Evolutionary conservation across 2,329 filamentous ascomycete genomes (phyloP).

Genomic region (Ophiostoma ips): DNA sequence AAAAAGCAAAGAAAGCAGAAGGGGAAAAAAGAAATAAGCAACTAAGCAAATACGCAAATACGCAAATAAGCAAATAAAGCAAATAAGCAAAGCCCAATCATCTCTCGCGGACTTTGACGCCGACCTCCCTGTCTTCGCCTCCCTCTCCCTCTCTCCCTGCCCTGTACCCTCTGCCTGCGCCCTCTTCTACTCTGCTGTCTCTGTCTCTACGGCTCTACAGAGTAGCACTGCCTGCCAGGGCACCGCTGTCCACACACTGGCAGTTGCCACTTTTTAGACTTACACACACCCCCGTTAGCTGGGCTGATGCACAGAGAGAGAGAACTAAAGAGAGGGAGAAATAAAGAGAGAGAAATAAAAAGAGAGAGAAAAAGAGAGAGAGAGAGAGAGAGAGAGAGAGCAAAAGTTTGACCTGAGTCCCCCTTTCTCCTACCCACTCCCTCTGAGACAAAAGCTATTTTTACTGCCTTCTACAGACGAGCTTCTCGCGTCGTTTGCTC

Average conservation of each 20-base stretch:
- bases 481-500: slow-evolving; percentile 2
- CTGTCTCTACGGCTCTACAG: too few species aligned
- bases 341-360: not conserved
- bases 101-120: not conserved
- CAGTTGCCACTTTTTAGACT: slow-evolving; percentile 8
- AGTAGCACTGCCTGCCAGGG: too few species aligned
- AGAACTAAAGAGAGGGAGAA: not conserved
- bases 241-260: not conserved
- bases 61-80: not conserved
- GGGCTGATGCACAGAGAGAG: not conserved
- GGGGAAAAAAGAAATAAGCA: not conserved
- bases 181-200: not conserved
- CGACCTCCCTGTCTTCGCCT: not conserved
- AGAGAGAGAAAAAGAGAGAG: not conserved
- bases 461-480: slow-evolving; percentile 1
- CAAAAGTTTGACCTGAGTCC: not conserved
- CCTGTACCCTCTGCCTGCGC: not conserved
- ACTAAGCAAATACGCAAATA: not conserved
- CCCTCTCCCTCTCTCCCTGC: not conserved
- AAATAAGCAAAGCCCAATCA: not conserved
- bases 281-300: not conserved
- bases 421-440: slow-evolving; percentile 2
- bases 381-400: not conserved
- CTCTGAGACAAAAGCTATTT: slow-evolving; percentile 3
- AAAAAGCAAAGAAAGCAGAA: not conserved